A percentile compares a stretch with the other conserved stretches of the same genome.
phyloP scores from a whole-genome alignment of 2,329 filamentous ascomycete species.

The Aspergillus piperis region DNA sequence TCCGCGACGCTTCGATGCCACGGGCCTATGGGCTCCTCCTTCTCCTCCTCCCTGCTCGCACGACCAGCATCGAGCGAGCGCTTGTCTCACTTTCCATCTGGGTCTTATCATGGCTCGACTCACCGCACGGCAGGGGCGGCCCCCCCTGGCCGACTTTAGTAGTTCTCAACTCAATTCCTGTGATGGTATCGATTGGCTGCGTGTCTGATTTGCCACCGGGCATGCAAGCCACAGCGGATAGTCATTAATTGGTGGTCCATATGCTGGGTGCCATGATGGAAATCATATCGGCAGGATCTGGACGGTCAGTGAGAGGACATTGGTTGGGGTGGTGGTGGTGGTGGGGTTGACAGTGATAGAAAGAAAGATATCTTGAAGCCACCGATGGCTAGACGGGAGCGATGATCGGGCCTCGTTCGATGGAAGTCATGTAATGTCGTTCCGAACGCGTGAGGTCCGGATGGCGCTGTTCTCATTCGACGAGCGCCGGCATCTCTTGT shows the following conservation, averaged over 20 bases:
- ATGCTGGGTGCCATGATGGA: not conserved
- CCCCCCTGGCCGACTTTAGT: not conserved
- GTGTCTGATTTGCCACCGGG: conserved; percentile 3
- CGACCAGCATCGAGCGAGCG: conserved; percentile 1
- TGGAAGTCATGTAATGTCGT: not conserved
- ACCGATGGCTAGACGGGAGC: not conserved
- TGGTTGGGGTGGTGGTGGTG: not conserved
- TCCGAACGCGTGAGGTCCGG: conserved; percentile 1
- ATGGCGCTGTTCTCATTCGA: conserved; percentile 1
- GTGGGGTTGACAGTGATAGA: not conserved
- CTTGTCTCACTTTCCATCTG: conserved; percentile 5
- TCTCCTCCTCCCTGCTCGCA: not conserved
- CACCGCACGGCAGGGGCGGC: conserved; percentile 7
- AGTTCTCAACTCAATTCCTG: conserved; percentile 6
- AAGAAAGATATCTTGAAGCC: not conserved
- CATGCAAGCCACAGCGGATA: conserved; percentile 9
- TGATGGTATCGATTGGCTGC: not conserved
- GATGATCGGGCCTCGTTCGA: not conserved
- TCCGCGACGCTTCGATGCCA: not conserved
- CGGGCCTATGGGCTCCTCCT: not conserved
- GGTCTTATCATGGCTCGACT: conserved; percentile 12
- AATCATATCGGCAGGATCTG: conserved; percentile 2
- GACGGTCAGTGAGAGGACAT: not conserved
- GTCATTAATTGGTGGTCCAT: not conserved
- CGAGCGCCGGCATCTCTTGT: not conserved